These are phyloP conservation scores for Bacidia gigantensis DNA, from an alignment of 495 filamentous ascomycete species.

Conservation along the genomic window DNA sequence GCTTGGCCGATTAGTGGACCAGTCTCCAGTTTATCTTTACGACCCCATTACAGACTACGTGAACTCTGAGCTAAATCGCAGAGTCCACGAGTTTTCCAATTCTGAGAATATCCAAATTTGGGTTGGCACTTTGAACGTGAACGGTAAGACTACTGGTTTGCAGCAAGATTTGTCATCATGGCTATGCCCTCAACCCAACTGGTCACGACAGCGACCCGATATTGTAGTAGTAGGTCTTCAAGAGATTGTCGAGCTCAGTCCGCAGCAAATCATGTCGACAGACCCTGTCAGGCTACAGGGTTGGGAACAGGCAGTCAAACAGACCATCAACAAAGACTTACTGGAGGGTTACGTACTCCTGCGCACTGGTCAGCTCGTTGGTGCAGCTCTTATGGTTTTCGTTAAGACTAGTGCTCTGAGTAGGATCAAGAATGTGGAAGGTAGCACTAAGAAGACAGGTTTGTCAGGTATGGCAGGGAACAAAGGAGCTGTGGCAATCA, in stretches of 20 bases:
- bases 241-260: constrained; percentile 91
- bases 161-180: constrained; percentile 70
- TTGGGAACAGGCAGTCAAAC: constrained; percentile 75
- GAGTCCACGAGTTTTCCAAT: constrained; percentile 40
- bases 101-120: constrained; percentile 46
- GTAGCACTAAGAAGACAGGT: constrained; percentile 88
- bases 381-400: constrained; percentile 81
- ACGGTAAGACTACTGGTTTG: constrained; percentile 64
- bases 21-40: constrained; percentile 69
- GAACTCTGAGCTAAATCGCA: constrained; percentile 53
- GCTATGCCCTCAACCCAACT: constrained; percentile 49
- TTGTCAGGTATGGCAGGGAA: constrained; percentile 96
- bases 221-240: constrained; percentile 89
- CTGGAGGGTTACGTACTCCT: constrained; percentile 75
- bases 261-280: constrained; percentile 98
- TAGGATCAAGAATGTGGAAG: constrained; percentile 91
- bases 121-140: constrained; percentile 89
- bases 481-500: constrained; percentile 94
- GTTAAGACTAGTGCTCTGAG: constrained; percentile 62
- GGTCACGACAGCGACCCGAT: constrained; percentile 46
- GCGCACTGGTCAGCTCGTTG: constrained; percentile 86
- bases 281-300: constrained; percentile 71
- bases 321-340: constrained; percentile 55
- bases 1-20: constrained; percentile 64
- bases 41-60: constrained; percentile 92